Conservation (phyloP, 176 grass and related monocot species). For the Oryza nivara region DNA sequence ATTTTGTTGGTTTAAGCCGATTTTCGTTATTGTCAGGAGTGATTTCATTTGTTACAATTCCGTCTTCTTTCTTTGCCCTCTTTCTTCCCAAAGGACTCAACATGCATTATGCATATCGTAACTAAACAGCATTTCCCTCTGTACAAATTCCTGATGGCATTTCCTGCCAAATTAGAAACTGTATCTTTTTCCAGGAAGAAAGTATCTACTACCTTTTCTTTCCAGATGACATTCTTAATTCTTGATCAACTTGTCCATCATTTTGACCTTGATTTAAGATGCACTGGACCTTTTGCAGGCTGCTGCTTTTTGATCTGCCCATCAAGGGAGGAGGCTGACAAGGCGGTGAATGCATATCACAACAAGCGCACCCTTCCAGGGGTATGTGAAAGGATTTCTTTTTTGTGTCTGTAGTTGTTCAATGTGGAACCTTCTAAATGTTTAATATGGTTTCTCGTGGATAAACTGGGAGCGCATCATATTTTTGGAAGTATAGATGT, state of each 20-base stretch:
- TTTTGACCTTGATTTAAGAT: constrained; percentile 24
- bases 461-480: background rate
- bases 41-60: background rate
- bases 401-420: background rate
- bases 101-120: constrained; percentile 9
- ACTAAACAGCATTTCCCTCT: background rate
- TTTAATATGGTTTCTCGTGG: background rate
- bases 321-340: constrained; percentile 90
- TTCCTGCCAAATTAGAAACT: background rate
- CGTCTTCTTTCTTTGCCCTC: background rate
- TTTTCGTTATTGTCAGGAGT: background rate
- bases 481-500: background rate
- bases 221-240: constrained; percentile 1
- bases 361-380: constrained; percentile 88
- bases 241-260: constrained; percentile 4
- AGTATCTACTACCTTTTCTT: background rate
- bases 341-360: constrained; percentile 89
- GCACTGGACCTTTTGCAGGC: constrained; percentile 44
- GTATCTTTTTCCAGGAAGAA: background rate
- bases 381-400: constrained; percentile 55
- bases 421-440: constrained; percentile 27
- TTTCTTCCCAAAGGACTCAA: constrained; percentile 13
- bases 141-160: background rate
- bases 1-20: constrained; percentile 27
- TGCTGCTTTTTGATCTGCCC: constrained; percentile 95